Conservation (phyloP, 306 rosid genomes). For the Gastrolobium villosum region DNA sequence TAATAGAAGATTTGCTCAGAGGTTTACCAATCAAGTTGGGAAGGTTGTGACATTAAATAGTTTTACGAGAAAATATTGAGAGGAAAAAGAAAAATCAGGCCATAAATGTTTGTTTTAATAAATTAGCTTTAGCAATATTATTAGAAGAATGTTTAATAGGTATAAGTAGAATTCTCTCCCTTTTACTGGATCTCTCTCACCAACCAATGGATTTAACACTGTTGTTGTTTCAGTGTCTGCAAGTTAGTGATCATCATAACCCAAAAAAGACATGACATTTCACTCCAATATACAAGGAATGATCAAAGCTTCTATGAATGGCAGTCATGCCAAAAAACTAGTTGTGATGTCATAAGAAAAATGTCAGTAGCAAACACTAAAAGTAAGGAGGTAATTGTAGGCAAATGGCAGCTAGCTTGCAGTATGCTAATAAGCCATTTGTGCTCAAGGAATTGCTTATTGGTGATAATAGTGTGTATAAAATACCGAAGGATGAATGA, state of each 20-base stretch:
- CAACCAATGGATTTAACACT: neutral
- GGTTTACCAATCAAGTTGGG: neutral
- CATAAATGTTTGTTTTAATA: neutral
- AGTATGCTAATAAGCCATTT: neutral
- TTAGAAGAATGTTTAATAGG: slow-evolving; percentile 2
- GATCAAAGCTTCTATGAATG: slow-evolving; percentile 7
- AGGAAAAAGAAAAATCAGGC: slow-evolving; percentile 10
- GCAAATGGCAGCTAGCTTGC: neutral
- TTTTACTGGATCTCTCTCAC: slow-evolving; percentile 1
- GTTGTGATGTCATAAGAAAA: neutral
- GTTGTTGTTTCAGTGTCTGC: neutral
- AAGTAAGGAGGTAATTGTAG: neutral
- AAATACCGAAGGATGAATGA: neutral
- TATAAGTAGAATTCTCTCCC: neutral
- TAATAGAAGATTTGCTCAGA: slow-evolving; percentile 9
- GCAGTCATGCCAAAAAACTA: slow-evolving; percentile 5
- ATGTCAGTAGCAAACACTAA: neutral
- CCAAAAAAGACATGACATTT: slow-evolving; percentile 10
- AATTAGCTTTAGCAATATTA: slow-evolving; percentile 1
- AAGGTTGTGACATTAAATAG: slow-evolving; percentile 10
- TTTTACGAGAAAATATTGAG: neutral
- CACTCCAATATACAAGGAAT: neutral
- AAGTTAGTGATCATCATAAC: slow-evolving; percentile 6
- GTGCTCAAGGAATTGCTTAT: slow-evolving; percentile 26
- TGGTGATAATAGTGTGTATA: slow-evolving; percentile 1